Percentiles rank a stretch among this genome's conserved stretches.
phyloP scores from a whole-genome alignment of 805 yeast species.

The Starmerella geochares region DNA sequence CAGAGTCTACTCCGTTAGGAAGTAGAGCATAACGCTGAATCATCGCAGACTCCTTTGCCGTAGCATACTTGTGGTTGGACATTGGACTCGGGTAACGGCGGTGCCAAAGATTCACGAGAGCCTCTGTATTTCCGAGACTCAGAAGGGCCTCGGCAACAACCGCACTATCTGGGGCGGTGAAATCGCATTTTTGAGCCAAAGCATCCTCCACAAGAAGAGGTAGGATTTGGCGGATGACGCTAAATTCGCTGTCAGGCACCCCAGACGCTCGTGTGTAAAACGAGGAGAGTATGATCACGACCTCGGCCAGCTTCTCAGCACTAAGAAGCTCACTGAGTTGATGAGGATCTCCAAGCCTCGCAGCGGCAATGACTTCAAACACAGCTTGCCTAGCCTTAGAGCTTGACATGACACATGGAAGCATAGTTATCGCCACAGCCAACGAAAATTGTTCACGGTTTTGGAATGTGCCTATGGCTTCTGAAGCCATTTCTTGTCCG shows the following conservation, averaged over 20 bases:
- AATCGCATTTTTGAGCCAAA: slow-evolving; percentile 1
- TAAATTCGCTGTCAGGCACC: slow-evolving; percentile 12
- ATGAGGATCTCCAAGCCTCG: slow-evolving; percentile 18
- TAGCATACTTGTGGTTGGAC: neutral
- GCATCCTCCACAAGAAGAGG: slow-evolving; percentile 19
- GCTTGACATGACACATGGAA: slow-evolving; percentile 17
- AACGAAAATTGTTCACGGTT: slow-evolving; percentile 10
- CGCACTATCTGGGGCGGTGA: slow-evolving; percentile 5
- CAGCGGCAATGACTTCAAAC: slow-evolving; percentile 24
- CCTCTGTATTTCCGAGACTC: neutral
- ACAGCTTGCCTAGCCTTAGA: slow-evolving; percentile 19
- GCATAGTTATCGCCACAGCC: slow-evolving; percentile 19
- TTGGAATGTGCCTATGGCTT: slow-evolving; percentile 6
- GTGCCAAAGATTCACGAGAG: slow-evolving; percentile 3
- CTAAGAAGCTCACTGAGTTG: slow-evolving; percentile 7
- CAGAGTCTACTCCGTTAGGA: slow-evolving; percentile 20
- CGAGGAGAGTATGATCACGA: slow-evolving; percentile 7
- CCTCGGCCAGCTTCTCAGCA: slow-evolving; percentile 1
- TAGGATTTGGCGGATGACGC: slow-evolving; percentile 3
- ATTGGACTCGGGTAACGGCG: neutral
- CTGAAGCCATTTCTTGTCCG: slow-evolving; percentile 22
- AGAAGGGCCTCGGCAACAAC: slow-evolving; percentile 12
- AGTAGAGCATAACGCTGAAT: slow-evolving; percentile 20
- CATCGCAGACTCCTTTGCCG: slow-evolving; percentile 9
- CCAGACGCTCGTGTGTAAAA: neutral